Evolutionary conservation across 164 flowering plant genomes (phyloP), one percentile per base, ranked within the genome.

Genomic region (Magnolia changhungtana): DNA sequence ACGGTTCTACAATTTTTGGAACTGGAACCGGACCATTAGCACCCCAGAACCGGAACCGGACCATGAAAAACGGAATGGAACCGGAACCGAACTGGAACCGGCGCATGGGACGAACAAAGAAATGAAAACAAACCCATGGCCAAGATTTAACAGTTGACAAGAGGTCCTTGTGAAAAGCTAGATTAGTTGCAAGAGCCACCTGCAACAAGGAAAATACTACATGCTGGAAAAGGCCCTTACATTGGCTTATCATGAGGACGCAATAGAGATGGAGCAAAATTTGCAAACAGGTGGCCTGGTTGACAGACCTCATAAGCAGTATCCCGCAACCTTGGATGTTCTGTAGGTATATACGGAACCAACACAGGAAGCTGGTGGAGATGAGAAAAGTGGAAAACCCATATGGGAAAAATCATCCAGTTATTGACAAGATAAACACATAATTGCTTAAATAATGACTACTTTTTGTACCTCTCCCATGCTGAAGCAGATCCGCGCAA

Each of bases 301-400:
- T 27, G 59, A 72, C 87, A 82, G 63, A 96, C 99, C 98, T 96
- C 98, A 87, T 96, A 96, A 74, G 92, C 94, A 82, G 97, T 91
- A 82, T 96, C 98, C 74, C 92, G 91, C 78, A 96, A 80, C 83
- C 88, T 90, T 69, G 99, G 99, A 76, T 88, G 88, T 72, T 88
- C 92, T 74, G 93, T 96, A 75, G 98, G 98, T 72, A 96, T 92
- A 72, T 90, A 90, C 65, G 93, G 98, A 82, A 90, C 98, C 83
- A 96, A 84, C 31, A 93, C 92, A 58, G 96, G 97, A 77, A 96
- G 99, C 80, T 96, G 99, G 65, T 98, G 98, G 18, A 94, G 94
- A 81, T 96, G 98, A 77, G 99, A 97, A 87, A 94, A 96, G 79
- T 91, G 97, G 88, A 94, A 91, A 80, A 93, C 92, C 99, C 98